These are phyloP conservation scores for Cyathus striatus DNA, from an alignment of 768 basidiomycete species.

Conservation along the genomic window DNA sequence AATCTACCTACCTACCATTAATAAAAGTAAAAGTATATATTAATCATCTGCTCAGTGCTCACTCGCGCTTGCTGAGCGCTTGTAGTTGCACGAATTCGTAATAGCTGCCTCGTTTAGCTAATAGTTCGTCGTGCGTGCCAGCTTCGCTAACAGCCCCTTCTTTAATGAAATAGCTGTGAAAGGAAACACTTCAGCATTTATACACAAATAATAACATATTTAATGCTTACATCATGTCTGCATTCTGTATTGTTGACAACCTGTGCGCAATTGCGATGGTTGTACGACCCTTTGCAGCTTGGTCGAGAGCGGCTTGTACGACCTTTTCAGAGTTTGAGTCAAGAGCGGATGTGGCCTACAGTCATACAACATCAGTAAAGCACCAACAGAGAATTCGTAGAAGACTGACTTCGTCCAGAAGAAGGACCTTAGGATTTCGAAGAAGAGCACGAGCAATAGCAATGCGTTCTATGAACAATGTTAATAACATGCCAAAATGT, in stretches of 20 bases:
- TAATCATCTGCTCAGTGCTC: too few species aligned
- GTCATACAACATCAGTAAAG: not conserved
- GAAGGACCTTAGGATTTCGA: constrained; percentile 82
- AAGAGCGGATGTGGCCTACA: constrained; percentile 76
- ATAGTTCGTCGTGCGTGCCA: constrained; percentile 84
- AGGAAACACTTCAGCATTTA: too few species aligned
- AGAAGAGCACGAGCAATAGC: constrained; percentile 92
- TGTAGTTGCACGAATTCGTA: constrained; percentile 89
- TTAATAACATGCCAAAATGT: constrained; percentile 7
- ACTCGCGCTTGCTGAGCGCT: constrained; percentile 52
- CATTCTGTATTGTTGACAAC: constrained; percentile 88
- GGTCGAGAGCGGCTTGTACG: constrained; percentile 91
- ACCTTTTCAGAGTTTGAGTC: constrained; percentile 92
- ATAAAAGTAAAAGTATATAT: too few species aligned
- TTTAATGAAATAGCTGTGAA: constrained; percentile 81
- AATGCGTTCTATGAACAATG: constrained; percentile 39
- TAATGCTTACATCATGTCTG: constrained; percentile 71
- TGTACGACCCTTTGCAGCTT: constrained; percentile 87
- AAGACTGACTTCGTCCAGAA: constrained; percentile 62
- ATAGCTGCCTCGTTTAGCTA: constrained; percentile 61
- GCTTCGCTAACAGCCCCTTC: constrained; percentile 82
- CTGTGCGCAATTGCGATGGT: constrained; percentile 96
- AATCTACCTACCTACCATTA: too few species aligned
- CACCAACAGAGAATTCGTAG: too few species aligned
- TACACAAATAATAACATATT: constrained; percentile 7